These are phyloP conservation scores for Aspergillus udagawae DNA, from an alignment of 2,329 filamentous ascomycete genomes.

Conservation along the genomic window DNA sequence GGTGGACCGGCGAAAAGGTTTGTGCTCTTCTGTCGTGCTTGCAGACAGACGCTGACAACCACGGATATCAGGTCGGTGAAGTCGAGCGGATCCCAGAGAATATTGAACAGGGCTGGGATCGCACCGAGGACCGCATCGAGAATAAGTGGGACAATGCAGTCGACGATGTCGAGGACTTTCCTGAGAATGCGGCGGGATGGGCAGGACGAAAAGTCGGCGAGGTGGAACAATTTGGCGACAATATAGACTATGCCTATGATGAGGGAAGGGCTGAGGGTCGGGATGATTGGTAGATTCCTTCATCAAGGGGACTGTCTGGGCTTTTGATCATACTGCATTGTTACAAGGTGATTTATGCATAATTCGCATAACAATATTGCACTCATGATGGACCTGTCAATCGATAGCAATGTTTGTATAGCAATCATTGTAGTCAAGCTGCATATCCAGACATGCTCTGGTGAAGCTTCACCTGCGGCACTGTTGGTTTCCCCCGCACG, in stretches of 20 bases:
- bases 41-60: no score
- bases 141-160: constrained; percentile 23
- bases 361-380: background rate
- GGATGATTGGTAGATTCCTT: constrained; percentile 10
- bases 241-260: constrained; percentile 44
- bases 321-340: background rate
- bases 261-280: constrained; percentile 32
- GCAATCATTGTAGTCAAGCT: background rate
- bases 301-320: background rate
- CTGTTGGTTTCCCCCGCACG: constrained; percentile 16
- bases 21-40: background rate
- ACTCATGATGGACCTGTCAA: background rate
- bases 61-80: constrained; percentile 29
- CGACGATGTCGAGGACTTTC: constrained; percentile 30
- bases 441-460: background rate
- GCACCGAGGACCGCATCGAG: constrained; percentile 27
- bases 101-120: constrained; percentile 29
- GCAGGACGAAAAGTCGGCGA: constrained; percentile 40
- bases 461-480: background rate
- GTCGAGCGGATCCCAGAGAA: constrained; percentile 39
- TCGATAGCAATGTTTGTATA: background rate
- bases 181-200: constrained; percentile 36
- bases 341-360: background rate
- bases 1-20: constrained; percentile 42
- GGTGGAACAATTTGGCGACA: constrained; percentile 42